Evolutionary conservation across 371 early-diverging fungal species (phyloP), one percentile per base, ranked within the genome.

Genomic region (Choanephora cucurbitarum): DNA sequence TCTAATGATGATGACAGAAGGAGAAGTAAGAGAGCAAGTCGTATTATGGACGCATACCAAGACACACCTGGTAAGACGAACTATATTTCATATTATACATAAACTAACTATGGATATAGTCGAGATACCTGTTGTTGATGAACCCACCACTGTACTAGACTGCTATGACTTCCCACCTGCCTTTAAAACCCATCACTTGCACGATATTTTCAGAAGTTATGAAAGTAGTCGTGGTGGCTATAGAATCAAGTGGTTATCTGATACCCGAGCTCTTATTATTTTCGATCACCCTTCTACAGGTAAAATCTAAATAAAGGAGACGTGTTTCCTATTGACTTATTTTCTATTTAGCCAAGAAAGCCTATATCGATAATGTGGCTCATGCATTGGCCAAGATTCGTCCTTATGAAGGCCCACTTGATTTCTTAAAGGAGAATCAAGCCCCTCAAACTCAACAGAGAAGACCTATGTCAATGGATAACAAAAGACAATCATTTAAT

Each of bases 181-280:
- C 5, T 77, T 80, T 55, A 79, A 80, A 59, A 80, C 83, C 8
- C 70, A 76, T 51, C 78, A 83, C 52, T 58, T 83, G 45, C 81
- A 77, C 48, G 81, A 83, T 46, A 80, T 83, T 58, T 83, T 83
- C 60, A 65, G 78, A 42, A 57, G 69, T 21, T 83, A 69, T 40
- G 83, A 80, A 64, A 68, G 65, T 40, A 72, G 73, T 53, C 80
- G 83, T 44, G 89, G 89, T 37, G 89, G 89, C 5, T 89, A 87
- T 66, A 77, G 86, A 63, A 85, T 89, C 54, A 89, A 89, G 59
- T 89, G 89, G 89, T 64, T 89, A 34, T 77, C 80, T 50, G 87
- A 88, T 55, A 86, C 86, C n/a, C 79, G 87, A 47, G 89, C 89
- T 18, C 72, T 89, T 39, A 87, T 84, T 39, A 83, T 85, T 18